These are phyloP conservation scores for Hypomyces perniciosus DNA, from an alignment of 2,329 filamentous ascomycete species.

Conservation along the genomic window DNA sequence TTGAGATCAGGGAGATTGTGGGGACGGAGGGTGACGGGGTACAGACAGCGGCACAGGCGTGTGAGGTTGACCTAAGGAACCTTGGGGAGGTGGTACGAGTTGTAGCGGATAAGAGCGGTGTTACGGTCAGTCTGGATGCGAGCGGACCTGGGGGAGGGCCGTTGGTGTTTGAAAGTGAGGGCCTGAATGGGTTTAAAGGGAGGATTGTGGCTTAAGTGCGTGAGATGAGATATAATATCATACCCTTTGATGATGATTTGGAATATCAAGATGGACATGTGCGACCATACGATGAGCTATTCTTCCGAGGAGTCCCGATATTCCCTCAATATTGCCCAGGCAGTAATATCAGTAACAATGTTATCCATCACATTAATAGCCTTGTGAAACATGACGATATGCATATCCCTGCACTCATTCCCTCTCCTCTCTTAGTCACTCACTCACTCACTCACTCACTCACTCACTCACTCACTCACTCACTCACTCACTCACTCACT, in stretches of 20 bases:
- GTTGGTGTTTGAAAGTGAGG: slow-evolving; percentile 59
- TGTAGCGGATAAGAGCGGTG: slow-evolving; percentile 61
- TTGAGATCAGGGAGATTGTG: slow-evolving; percentile 66
- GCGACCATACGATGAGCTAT: not conserved
- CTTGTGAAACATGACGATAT: too few species aligned
- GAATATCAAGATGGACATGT: not conserved
- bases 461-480: too few species aligned
- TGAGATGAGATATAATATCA: not conserved
- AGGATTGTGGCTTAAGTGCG: slow-evolving; percentile 31
- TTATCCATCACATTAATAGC: too few species aligned
- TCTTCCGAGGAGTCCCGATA: not conserved
- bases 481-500: too few species aligned
- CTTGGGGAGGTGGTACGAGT: slow-evolving; percentile 72
- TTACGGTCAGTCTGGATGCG: slow-evolving; percentile 67
- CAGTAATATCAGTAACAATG: too few species aligned
- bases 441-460: too few species aligned
- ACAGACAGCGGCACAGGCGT: slow-evolving; percentile 28
- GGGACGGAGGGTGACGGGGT: slow-evolving; percentile 23
- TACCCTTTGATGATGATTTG: not conserved
- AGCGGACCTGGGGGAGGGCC: slow-evolving; percentile 61
- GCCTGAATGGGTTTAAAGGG: slow-evolving; percentile 23
- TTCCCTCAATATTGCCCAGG: too few species aligned
- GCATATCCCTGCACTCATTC: too few species aligned
- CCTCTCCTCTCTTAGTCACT: too few species aligned
- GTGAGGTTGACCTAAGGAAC: slow-evolving; percentile 76